A percentile compares a stretch with the other conserved stretches of the same genome.
Evolutionary conservation across 2,329 filamentous ascomycete species (phyloP).

Genomic region (Ophiostoma triangulosporum): DNA sequence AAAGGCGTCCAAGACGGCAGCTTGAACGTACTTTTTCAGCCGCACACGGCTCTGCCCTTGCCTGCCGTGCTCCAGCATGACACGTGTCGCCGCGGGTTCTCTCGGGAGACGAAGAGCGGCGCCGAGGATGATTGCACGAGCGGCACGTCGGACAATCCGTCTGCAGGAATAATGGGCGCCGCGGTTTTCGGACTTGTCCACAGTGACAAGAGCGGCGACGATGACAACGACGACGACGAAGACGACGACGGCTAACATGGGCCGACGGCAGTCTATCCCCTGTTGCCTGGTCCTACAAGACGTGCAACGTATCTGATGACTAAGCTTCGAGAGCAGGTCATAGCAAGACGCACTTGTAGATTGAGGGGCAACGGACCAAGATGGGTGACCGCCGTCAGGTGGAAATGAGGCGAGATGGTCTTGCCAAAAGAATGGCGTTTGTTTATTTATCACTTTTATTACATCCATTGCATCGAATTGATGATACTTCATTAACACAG

Average conservation of each 20-base stretch:
- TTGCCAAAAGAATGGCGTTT: not conserved
- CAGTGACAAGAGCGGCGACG: not conserved
- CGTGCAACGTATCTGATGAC: not conserved
- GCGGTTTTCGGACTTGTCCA: not conserved
- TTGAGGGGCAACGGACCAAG: constrained; percentile 49
- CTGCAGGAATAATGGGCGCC: not conserved
- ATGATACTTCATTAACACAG: too few species aligned
- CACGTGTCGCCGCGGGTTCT: constrained; percentile 2
- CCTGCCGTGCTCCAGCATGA: constrained; percentile 4
- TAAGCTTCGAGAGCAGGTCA: not conserved
- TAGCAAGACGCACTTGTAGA: constrained; percentile 24
- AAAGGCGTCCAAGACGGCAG: constrained; percentile 44
- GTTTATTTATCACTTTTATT: not conserved
- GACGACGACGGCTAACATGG: constrained; percentile 47
- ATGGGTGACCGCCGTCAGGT: constrained; percentile 43
- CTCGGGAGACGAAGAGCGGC: constrained; percentile 7
- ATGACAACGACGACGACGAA: constrained; percentile 43
- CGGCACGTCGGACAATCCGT: not conserved
- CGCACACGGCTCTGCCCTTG: not conserved
- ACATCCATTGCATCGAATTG: too few species aligned
- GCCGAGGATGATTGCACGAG: constrained; percentile 20
- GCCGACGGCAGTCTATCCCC: constrained; percentile 51
- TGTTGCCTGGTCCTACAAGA: constrained; percentile 48
- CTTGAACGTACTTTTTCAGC: constrained; percentile 1
- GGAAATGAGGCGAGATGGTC: not conserved